Base-by-base conservation (phyloP, 805 yeast genomes). In the Pichia nanzhaoensis region DNA sequence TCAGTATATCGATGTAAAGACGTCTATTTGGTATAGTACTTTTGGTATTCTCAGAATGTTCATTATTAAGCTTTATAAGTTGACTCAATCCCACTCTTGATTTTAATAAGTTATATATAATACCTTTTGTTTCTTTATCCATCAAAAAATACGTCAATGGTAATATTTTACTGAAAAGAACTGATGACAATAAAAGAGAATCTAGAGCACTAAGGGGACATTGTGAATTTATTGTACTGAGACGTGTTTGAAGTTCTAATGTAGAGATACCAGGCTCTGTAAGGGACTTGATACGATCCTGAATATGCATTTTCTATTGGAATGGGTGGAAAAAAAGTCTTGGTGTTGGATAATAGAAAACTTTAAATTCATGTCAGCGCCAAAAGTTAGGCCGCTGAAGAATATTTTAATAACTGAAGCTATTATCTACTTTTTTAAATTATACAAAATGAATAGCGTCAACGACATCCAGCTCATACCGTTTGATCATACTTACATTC, bases 401-500 rank as follows among this genome's bases (percentile, higher is more conserved):
- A 6, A 24, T 24, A 24, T 7, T 24, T 24, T 24, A 10, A 24
- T n/a, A 24, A 10, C 10, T 24, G 28, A 24, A 24, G 28, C 6
- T 24, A 10, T 6, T 24, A 24, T 24, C 28, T 24, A 7, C 28
- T 10, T 6, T 10, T 10, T 7, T 10, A 7, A 10, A 24, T n/a
- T 24, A 24, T 10, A 24, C 18, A 18, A 8, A 4, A 34, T 17
- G 8, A 31, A 21, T 37, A 18, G n/a, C 16, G n/a, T 31, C 13
- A 39, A 36, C 8, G 24, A 46, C 24, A 19, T 46, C 2, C 42
- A 44, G 5, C 49, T 58, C 3, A 48, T 75, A 4, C 91, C 95
- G 0, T 84, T 89, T 58, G 96, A 89, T 59, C 88, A 86, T 57
- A 89, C 97, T 0, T 83, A 84, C 57, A 84, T 91, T 17, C 67